Conservation (phyloP, 2,329 filamentous ascomycete genomes). For the Claviceps fusiformis region DNA sequence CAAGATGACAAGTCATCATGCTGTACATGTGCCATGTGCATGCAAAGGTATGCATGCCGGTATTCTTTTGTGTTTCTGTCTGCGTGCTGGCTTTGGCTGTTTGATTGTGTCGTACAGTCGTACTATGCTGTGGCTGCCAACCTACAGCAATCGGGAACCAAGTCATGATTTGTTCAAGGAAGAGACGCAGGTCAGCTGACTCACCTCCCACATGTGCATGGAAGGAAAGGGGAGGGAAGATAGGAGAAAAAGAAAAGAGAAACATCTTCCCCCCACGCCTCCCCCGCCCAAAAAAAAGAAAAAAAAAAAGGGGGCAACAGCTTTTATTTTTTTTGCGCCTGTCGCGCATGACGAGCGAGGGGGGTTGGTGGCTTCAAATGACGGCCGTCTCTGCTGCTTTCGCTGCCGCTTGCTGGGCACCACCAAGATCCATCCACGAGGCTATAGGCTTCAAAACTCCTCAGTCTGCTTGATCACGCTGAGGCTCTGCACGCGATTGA, state of each 20-base stretch:
- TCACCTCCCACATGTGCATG: neutral
- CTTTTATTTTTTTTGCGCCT: neutral
- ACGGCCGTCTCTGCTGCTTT: neutral
- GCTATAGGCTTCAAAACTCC: neutral
- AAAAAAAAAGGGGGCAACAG: neutral
- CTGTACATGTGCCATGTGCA: neutral
- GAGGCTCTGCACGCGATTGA: conserved; percentile 1
- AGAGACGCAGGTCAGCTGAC: neutral
- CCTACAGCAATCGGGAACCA: neutral
- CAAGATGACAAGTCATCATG: neutral
- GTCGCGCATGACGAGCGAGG: neutral
- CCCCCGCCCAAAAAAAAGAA: accelerated
- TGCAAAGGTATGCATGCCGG: neutral
- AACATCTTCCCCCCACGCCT: too few species aligned
- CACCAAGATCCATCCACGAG: neutral
- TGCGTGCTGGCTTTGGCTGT: neutral
- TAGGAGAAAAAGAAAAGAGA: neutral
- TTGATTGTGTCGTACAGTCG: neutral
- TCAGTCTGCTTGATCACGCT: neutral
- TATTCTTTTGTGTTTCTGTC: neutral
- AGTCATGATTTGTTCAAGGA: neutral
- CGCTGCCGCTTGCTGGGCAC: neutral
- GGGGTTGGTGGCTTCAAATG: neutral
- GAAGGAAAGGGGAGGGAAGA: too few species aligned
- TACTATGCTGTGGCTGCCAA: neutral